Conservation (phyloP, 2,329 filamentous ascomycete genomes). For the Xylaria sp. region DNA sequence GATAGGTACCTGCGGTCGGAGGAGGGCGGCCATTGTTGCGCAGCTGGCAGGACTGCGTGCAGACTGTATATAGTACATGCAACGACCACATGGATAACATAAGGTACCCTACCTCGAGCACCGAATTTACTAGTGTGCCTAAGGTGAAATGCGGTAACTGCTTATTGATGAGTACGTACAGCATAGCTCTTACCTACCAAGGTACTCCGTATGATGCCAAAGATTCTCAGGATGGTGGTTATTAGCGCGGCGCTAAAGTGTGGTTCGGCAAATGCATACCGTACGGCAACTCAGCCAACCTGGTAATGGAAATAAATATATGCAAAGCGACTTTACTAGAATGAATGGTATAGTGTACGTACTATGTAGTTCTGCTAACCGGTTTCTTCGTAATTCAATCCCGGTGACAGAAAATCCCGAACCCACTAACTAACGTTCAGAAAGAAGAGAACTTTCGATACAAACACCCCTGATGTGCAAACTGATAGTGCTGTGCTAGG, state of each 20-base stretch:
- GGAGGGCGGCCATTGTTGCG: not conserved
- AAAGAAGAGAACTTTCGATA: not conserved
- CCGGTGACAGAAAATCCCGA: not conserved
- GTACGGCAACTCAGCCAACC: not conserved
- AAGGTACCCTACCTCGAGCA: not conserved
- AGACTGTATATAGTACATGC: not conserved
- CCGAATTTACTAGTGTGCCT: not conserved
- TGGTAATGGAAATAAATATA: not conserved
- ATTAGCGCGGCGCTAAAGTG: not conserved
- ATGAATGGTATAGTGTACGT: not conserved
- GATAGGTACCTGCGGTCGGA: not conserved
- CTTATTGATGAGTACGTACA: not conserved
- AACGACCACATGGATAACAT: not conserved
- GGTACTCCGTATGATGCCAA: too few relatives aligned
- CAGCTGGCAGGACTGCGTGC: constrained; percentile 12
- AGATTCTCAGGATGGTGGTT: not conserved
- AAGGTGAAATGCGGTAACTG: not conserved
- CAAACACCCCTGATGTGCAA: not conserved
- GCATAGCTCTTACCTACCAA: not conserved
- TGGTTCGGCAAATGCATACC: not conserved
- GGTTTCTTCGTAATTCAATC: not conserved
- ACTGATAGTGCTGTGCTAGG: not conserved
- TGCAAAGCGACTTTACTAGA: not conserved
- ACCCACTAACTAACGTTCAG: not conserved
- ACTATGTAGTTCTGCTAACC: not conserved